Evolutionary conservation across 2,329 filamentous ascomycete species (phyloP), one percentile per base, ranked within the genome.

Genomic region (Trichoderma brevicompactum): DNA sequence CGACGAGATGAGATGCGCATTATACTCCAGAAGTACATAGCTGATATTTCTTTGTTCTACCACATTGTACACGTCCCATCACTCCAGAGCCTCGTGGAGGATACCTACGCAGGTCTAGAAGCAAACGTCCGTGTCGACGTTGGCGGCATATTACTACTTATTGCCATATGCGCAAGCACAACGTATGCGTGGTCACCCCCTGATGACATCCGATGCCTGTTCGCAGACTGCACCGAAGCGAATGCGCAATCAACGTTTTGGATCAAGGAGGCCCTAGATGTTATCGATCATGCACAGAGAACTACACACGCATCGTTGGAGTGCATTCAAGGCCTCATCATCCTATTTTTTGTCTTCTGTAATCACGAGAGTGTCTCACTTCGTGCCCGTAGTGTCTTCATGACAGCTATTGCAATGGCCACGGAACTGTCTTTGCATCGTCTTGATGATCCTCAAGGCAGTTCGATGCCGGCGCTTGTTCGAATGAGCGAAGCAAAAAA

Each of bases 381-480:
- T 5, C 73, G 74, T 0, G 77, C 74, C 19, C 73, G 76, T 15
- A 72, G 68, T 34, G 65, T 78, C 0, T 72, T 77, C 12, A 69
- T 70, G 56, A 68, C 69, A 61, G 70, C 73, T 8, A 68, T 77
- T 3, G 68, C 71, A 7, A 71, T 74, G 49, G 73, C 73, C 0
- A 73, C 74, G 23, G 77, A 78, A 48, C 70, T 80, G 6, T 72
- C 72, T 3, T 50, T 82, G 4, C 79, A 82, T 67, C 71, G 79
- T 7, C 67, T 80, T 0, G 80, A 81, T 55, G 72, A 77, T n/a
- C 69, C 74, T 2, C 67, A 69, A 4, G 67, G 69, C 7, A 54
- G 66, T 4, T 36, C 66, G 7, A 63, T 67, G 8, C 68, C 68
- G 1, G 70, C 70, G 2, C 41, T 65, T 17, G 69, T 74, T 7